These are phyloP conservation scores for Chenopodium berlandieri DNA, from an alignment of 148 eudicot species.

Conservation along the genomic window DNA sequence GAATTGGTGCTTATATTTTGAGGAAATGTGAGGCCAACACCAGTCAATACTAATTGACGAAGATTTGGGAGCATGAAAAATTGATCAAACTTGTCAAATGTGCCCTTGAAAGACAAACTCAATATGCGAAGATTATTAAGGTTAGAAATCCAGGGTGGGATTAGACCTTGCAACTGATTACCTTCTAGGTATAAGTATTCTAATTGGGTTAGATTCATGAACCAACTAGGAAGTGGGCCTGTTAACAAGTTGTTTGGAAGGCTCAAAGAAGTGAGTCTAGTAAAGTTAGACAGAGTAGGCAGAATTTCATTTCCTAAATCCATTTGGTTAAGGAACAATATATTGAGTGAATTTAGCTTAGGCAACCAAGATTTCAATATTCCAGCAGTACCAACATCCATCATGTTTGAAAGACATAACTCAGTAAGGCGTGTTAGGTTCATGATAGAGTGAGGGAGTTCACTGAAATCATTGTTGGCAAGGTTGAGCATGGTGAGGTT, in stretches of 20 bases:
- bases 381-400: background rate
- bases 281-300: background rate
- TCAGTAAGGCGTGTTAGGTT: background rate
- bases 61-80: conserved; percentile 10
- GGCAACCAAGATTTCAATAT: no score
- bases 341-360: no score
- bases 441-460: background rate
- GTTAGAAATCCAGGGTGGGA: background rate
- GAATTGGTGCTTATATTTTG: background rate
- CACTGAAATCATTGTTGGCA: background rate
- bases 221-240: conserved; percentile 1
- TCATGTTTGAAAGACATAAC: background rate
- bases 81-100: background rate
- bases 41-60: background rate
- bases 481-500: background rate
- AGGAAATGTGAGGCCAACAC: conserved; percentile 8
- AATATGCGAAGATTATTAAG: background rate
- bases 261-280: background rate
- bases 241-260: background rate
- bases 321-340: background rate
- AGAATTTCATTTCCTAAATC: background rate
- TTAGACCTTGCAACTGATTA: conserved; percentile 3
- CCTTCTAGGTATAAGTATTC: rapidly evolving
- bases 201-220: conserved; percentile 7
- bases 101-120: background rate